Base-by-base conservation (phyloP, 257 asterid genomes). In the Nicotiana tomentosiformis region DNA sequence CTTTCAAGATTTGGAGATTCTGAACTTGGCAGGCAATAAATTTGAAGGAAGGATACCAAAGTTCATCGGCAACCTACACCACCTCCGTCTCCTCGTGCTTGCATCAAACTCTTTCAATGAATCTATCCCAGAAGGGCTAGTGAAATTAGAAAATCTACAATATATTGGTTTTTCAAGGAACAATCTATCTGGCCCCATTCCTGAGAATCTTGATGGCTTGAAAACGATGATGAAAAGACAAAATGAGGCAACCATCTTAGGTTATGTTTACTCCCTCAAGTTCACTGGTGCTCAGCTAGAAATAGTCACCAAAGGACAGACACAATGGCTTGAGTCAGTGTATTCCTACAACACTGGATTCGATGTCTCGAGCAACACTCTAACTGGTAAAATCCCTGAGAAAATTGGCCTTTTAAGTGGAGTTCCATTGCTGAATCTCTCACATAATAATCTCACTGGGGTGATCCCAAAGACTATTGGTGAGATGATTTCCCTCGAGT, bases 261-360 rank as follows among this genome's bases (percentile, higher is more conserved):
- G 56, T 26, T 46, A 30, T 70, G 0, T 37, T 37, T 29, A 55
- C 74, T 56, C 84, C 46, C 56, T 82, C 37, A 20, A 10, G 5
- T 69, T 53, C 66, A 43, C 61, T 37, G 80, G 80, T 53, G 66
- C 55, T 23, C 32, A 82, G 37, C 5, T 82, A 26, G 81, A 69
- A 20, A 56, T 82, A 2, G 62, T 67, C 26, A 58, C 32, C 33
- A 82, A 70, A 70, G 81, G 84, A 56, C 51, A 37, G 46, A 55
- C 0, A n/a, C 81, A 17, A 8, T 65, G 3, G 14, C 60, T 53
- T 35, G 84, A 23, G 16, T 18, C 66, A 53, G 84, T 82, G 11
- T 57, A 82, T 77, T 68, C 84, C 66, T 70, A 57, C 67, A 20
- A 68, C 65, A 76, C 3, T 29, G 80, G 80, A 76, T 76, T 76